Percentiles rank a stretch among this genome's conserved stretches.
Evolutionary conservation across 495 filamentous ascomycete genomes (phyloP).

Genomic region (Xylaria curta): DNA sequence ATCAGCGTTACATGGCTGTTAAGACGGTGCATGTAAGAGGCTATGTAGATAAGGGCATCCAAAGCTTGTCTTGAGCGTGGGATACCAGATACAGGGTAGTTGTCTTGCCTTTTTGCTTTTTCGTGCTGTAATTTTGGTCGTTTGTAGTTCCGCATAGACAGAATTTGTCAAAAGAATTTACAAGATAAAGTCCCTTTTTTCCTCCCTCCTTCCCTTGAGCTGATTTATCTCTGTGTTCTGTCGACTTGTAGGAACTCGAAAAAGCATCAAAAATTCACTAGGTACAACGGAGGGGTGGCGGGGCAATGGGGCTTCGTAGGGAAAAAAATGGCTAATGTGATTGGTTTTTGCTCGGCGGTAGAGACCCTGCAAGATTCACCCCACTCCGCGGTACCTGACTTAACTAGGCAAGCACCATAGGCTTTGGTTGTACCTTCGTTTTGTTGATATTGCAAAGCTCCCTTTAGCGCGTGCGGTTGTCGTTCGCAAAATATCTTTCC

Average conservation of each 20-base stretch:
- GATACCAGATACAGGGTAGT: too few species aligned
- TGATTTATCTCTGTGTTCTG: too few species aligned
- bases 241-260: neutral
- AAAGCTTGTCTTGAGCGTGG: neutral
- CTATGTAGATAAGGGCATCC: neutral
- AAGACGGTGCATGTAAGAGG: neutral
- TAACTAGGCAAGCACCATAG: neutral
- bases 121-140: too few species aligned
- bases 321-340: neutral
- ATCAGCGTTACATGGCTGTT: neutral
- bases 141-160: too few species aligned
- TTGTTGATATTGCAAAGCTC: constrained; percentile 4
- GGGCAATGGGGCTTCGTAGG: neutral
- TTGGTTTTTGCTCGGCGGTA: neutral
- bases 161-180: too few species aligned
- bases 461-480: constrained; percentile 11
- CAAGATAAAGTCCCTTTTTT: too few species aligned
- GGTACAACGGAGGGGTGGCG: neutral
- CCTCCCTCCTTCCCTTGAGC: too few species aligned
- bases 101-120: too few species aligned
- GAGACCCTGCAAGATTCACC: neutral
- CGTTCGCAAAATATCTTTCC: constrained; percentile 27
- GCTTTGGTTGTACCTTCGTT: neutral
- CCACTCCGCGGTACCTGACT: neutral
- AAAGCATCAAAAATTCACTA: neutral